Base-by-base conservation (phyloP, 78 protist species). In the Planoprotostelium fungivorum region DNA sequence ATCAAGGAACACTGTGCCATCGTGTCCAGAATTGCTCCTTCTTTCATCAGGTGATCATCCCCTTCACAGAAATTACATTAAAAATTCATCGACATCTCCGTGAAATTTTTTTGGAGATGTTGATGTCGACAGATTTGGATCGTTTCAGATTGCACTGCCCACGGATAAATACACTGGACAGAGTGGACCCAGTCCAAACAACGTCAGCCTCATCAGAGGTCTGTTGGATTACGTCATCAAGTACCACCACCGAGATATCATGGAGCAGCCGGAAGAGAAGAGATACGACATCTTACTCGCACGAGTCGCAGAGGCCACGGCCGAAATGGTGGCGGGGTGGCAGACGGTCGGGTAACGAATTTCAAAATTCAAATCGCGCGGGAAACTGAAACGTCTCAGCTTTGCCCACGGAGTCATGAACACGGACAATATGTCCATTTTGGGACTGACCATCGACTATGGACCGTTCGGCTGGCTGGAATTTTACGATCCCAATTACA, bases 391-490 rank as follows among this genome's bases (percentile, higher is more conserved):
- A 16, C 73, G 5, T 16, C 16, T 51, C 73, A 51, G 73, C 73
- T 85, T 87, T 0, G 34, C 38, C 89, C 95, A 94, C 88, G 97
- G 98, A 0, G 97, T 96, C 25, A 88, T 96, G 84, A 96, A 96
- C 94, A 96, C 98, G 16, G 98, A 96, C 91, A 96, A 96, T 91
- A 51, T 88, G 34, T 10, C 28, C 1, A 16, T 88, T n/a, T 5
- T 88, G 63, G 97, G 97, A 31, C 89, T 95, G 63, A 95, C 98
- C 38, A 90, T 97, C 29, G 97, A 97, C 91, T 97, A 97, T 83
- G 98, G 98, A 0, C 98, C 98, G n/a, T 97, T 73, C 38, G 98
- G 95, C 25, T 95, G 91, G 84, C n/a, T 96, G 73, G 95, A 91
- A 0, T 1, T 1, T 35, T 91, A 36, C 31, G 86, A 91, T 23